A percentile compares a stretch with the other conserved stretches of the same genome.
phyloP scores from a whole-genome alignment of 371 early-diverging fungal species.

The Mycotypha africana region DNA sequence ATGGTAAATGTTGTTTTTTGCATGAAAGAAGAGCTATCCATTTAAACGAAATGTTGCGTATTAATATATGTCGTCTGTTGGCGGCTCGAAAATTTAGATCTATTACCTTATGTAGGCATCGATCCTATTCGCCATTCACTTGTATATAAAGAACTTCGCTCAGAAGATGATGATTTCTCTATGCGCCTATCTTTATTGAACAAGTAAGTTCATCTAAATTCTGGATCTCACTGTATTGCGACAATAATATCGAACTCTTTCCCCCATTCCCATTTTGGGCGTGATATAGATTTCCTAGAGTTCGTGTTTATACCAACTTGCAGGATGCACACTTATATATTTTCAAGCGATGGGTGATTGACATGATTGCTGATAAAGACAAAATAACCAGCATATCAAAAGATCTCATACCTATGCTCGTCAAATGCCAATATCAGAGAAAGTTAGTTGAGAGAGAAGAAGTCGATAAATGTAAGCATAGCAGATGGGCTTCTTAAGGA shows the following conservation, averaged over 20 bases:
- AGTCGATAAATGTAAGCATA: conserved; percentile 65
- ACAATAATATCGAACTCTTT: no score
- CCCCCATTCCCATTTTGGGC: no score
- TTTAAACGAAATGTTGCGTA: no score
- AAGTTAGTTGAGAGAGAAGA: conserved; percentile 62
- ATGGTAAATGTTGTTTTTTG: conserved; percentile 25
- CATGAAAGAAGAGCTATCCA: neutral
- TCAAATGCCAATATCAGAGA: conserved; percentile 72
- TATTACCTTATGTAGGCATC: conserved; percentile 72
- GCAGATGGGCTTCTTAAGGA: conserved; percentile 2
- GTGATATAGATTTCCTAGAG: conserved; percentile 75
- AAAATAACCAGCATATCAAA: conserved; percentile 72
- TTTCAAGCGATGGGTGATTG: conserved; percentile 87
- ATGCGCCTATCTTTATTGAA: conserved; percentile 70
- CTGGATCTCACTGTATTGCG: no score
- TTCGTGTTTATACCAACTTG: conserved; percentile 67
- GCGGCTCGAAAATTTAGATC: conserved; percentile 20
- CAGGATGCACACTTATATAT: conserved; percentile 90
- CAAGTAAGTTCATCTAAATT: conserved; percentile 30
- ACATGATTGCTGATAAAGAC: conserved; percentile 64
- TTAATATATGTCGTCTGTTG: no score
- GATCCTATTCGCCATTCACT: conserved; percentile 71
- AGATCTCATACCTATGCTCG: conserved; percentile 81
- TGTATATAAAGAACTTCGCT: conserved; percentile 53
- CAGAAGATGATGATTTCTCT: conserved; percentile 66